phyloP scores from a whole-genome alignment of 31 red algal species.

The Endocladia muricata region DNA sequence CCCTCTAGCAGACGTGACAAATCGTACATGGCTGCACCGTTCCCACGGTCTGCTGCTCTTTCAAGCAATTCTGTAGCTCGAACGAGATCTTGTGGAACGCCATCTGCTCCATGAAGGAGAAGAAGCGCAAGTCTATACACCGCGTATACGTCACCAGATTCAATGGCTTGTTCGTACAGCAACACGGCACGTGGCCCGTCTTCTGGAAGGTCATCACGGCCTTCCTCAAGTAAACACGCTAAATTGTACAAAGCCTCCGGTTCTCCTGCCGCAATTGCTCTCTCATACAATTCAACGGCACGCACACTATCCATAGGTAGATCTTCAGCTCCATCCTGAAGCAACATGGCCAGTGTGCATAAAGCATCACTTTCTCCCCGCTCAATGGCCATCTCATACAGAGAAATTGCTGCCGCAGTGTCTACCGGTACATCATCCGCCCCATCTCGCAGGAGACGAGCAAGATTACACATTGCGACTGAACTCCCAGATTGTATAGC shows the following conservation, averaged over 20 bases:
- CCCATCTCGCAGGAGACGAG: slow-evolving; percentile 24
- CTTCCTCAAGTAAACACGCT: slow-evolving; percentile 43
- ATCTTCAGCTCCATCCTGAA: slow-evolving; percentile 31
- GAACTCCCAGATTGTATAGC: slow-evolving; percentile 34
- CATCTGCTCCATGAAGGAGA: slow-evolving; percentile 13
- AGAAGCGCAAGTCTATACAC: slow-evolving; percentile 43
- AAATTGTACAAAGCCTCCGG: slow-evolving; percentile 34
- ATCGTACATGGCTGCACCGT: slow-evolving; percentile 28
- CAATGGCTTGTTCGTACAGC: slow-evolving; percentile 32
- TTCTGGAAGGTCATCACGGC: slow-evolving; percentile 9
- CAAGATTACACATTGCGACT: slow-evolving; percentile 54
- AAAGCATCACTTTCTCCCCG: slow-evolving; percentile 25
- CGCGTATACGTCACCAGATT: slow-evolving; percentile 29
- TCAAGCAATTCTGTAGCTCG: slow-evolving; percentile 31
- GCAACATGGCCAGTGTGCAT: slow-evolving; percentile 24
- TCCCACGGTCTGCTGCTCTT: slow-evolving; percentile 9
- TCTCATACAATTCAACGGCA: slow-evolving; percentile 46
- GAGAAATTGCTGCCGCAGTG: slow-evolving; percentile 21
- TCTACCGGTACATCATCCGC: neutral
- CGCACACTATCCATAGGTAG: slow-evolving; percentile 2
- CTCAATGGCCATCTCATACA: slow-evolving; percentile 42
- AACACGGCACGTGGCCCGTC: slow-evolving; percentile 26
- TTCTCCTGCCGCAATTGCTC: slow-evolving; percentile 38
- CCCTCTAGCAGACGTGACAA: slow-evolving; percentile 23
- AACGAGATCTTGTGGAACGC: slow-evolving; percentile 15